Evolutionary conservation across 2,329 filamentous ascomycete species (phyloP).

Genomic region (Tothia fuscella): DNA sequence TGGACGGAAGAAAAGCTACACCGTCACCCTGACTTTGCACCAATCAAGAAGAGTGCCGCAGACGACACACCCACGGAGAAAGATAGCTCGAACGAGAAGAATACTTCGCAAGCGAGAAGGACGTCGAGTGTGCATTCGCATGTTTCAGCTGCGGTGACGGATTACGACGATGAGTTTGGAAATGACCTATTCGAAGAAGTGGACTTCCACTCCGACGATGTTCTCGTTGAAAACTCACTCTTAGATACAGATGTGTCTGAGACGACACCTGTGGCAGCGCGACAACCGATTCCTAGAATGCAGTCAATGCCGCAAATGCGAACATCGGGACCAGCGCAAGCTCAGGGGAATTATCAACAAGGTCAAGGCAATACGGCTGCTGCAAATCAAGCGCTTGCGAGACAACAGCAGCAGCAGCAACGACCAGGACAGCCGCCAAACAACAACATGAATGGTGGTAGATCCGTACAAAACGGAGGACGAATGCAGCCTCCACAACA

Average conservation of each 20-base stretch:
- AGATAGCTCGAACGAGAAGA: constrained; percentile 12
- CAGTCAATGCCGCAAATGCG: constrained; percentile 15
- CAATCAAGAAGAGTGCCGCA: constrained; percentile 44
- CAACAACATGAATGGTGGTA: too few relatives aligned
- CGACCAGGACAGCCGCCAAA: too few relatives aligned
- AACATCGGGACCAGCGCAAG: constrained; percentile 7
- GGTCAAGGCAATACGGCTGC: background rate
- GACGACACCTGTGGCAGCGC: background rate
- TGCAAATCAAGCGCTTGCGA: constrained; percentile 12
- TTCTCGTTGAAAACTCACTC: constrained; percentile 31
- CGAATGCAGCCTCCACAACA: constrained; percentile 19
- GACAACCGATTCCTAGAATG: constrained; percentile 16
- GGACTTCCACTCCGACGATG: constrained; percentile 59
- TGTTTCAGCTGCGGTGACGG: constrained; percentile 21
- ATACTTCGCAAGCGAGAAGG: constrained; percentile 16
- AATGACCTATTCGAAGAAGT: constrained; percentile 46
- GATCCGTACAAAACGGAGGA: too few relatives aligned
- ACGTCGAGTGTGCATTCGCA: constrained; percentile 22
- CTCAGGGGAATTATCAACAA: background rate
- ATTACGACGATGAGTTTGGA: constrained; percentile 44
- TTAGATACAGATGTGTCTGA: constrained; percentile 17
- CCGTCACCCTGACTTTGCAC: constrained; percentile 62
- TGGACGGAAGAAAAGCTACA: constrained; percentile 74
- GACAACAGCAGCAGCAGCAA: constrained; percentile 11
- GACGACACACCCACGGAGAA: constrained; percentile 20